Percentiles rank a stretch among this genome's conserved stretches.
These are phyloP conservation scores for Pelargonium australe DNA, from an alignment of 441 rosid genomes.

Conservation along the genomic window DNA sequence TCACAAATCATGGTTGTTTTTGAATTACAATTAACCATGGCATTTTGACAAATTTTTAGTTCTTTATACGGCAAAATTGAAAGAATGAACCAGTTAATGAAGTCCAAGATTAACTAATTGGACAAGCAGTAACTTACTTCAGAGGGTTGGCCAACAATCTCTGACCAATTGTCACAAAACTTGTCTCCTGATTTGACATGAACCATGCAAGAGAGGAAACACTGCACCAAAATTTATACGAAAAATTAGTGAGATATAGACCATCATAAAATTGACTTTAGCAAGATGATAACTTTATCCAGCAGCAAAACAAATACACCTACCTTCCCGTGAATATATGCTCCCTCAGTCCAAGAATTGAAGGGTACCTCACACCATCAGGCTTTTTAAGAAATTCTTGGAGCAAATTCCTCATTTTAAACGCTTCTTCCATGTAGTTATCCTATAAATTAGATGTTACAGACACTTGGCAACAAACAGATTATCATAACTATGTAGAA, in stretches of 20 bases:
- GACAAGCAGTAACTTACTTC: constrained; percentile 44
- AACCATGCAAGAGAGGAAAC: constrained; percentile 99
- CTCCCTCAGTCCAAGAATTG: constrained; percentile 97
- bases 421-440: constrained; percentile 99
- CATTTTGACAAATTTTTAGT: background rate
- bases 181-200: constrained; percentile 99
- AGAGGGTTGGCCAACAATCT: constrained; percentile 92
- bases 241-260: constrained; percentile 13
- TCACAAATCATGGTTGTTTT: background rate
- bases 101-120: background rate
- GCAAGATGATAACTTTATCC: constrained; percentile 13
- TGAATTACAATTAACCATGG: background rate
- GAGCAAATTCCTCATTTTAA: constrained; percentile 95
- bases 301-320: constrained; percentile 10
- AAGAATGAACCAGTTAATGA: background rate
- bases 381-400: constrained; percentile 91
- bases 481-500: constrained; percentile 2
- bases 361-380: constrained; percentile 90
- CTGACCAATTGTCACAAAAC: constrained; percentile 99
- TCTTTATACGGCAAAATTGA: background rate
- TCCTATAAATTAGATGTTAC: constrained; percentile 42
- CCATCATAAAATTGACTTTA: constrained; percentile 3
- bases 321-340: constrained; percentile 99
- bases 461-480: constrained; percentile 8
- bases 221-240: constrained; percentile 43